A percentile compares a stretch with the other conserved stretches of the same genome.
phyloP scores from a whole-genome alignment of 2,329 filamentous ascomycete genomes.

The Juglanconis sp. region DNA sequence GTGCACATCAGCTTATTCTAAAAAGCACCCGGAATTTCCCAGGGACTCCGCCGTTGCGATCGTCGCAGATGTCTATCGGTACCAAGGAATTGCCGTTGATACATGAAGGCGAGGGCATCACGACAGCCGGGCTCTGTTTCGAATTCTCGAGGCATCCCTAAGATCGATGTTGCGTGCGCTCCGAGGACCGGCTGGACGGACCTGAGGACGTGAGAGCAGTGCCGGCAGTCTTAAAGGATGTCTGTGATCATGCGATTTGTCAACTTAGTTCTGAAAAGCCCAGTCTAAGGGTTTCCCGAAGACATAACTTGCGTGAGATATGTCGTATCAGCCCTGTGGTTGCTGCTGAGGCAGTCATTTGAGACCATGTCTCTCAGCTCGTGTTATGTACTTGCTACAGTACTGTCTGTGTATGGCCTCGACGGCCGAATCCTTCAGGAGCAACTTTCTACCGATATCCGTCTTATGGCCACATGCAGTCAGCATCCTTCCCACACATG shows the following conservation, averaged over 20 bases:
- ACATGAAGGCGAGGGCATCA: not conserved
- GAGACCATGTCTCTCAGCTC: not conserved
- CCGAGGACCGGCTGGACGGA: not conserved
- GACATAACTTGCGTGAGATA: not conserved
- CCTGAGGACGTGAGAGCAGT: not conserved
- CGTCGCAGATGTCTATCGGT: not conserved
- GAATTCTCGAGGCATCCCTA: not conserved
- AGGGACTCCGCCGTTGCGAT: not conserved
- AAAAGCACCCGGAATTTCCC: not conserved
- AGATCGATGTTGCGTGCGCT: not conserved
- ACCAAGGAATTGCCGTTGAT: not conserved
- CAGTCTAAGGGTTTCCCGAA: not conserved
- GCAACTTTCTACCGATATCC: not conserved
- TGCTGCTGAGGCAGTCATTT: not conserved
- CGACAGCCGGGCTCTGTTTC: not conserved
- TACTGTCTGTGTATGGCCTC: not conserved
- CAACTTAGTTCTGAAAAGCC: not conserved
- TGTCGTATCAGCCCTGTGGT: not conserved
- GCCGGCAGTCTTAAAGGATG: not conserved
- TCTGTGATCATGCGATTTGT: not conserved
- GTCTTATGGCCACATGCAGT: not conserved
- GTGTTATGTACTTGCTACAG: not conserved
- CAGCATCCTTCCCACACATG: not conserved
- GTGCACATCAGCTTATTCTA: not conserved
- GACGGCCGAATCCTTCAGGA: not conserved